Base-by-base conservation (phyloP, 2,329 filamentous ascomycete genomes). In the Botryotinia calthae region DNA sequence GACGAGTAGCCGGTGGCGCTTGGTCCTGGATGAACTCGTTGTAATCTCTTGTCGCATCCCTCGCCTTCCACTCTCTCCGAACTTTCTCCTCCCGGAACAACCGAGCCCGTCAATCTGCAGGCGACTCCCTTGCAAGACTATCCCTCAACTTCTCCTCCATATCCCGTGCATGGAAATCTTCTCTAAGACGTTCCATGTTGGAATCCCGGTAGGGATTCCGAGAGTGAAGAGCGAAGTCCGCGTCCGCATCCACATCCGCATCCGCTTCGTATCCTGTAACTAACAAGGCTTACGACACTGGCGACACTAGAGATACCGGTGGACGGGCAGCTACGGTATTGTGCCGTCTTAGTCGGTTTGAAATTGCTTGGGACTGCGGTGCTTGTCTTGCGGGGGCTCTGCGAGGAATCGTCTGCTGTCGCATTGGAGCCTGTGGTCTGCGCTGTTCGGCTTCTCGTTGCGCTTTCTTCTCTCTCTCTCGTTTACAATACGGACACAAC, bases 121-220 rank as follows among this genome's bases (percentile, higher is more conserved):
- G 34, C 1, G 48, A 28, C 34, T 67, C 64, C 1, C 40, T 2
- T 0, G 48, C 34, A 22, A 67, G 64, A 20, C 46, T 20, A 0
- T 31, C 5, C 22, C 31, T 25, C 1, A 48, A 0, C 22, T 44
- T 22, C 37, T 65, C 63, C 10, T 44, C 25, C 62, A 64, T 64
- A 6, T 64, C 25, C 1, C 14, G 28, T 1, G 28, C 63, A 25
- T 48, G 28, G 16, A 10, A 51, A 1, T 65, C 28, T 25, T 8
- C 28, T 14, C 20, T 12, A 12, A 65, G 20, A 5, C 1, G 12
- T 34, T 65, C 28, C 63, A 65, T 65, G 44, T 48, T 65, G 5
- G 63, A 10, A 34, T 65, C 63, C 31, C 63, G 42, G 44, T 65
- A 65, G 6, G 44, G 63, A 34, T 65, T 65, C 12, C 63, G 44